Base-by-base conservation (phyloP, 1,284 basidiomycete species). In the Pseudozyma hubeiensis region DNA sequence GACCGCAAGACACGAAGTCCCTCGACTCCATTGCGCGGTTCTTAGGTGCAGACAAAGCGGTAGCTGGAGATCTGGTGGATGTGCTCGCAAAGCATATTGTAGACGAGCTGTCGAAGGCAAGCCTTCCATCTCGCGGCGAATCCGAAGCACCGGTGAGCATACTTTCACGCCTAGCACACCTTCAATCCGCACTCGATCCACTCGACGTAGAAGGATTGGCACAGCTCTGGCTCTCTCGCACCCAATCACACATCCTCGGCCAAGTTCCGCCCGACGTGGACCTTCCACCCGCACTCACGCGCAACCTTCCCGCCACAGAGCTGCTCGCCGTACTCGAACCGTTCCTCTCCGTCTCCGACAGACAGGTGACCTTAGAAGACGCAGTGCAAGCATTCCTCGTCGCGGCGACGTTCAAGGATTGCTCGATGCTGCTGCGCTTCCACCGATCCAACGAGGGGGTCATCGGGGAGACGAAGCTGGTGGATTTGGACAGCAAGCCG, bases 351-450 rank as follows among this genome's bases (percentile, higher is more conserved):
- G 34, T 10, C 9, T 3, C 19, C 3, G 4, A 11, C 11, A 39
- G 0, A 3, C 45, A 60, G 17, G 40, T 58, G 11, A 29, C 11
- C n/a, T 33, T 64, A 8, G 53, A 64, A 34, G 53, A 51, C 7
- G 61, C 67, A 37, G 40, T 64, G 1, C 67, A 70, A n/a, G 67
- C 67, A 4, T 93, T 93, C 82, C 86, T 93, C 35, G 89, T 97
- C 48, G 92, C 92, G 9, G 92, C 93, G n/a, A 92, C 92, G 11
- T 94, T 97, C 88, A 98, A 97, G 84, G 95, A 98, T 84, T 97
- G 94, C 85, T 96, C 93, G 2, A 84, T 97, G 60, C 92, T 97
- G 69, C 80, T 94, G 41, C 88, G 85, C 2, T 63, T 85, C 33
- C 53, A 63, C 11, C 24, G 41, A 3, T 3, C 16, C 17, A n/a